phyloP scores from a whole-genome alignment of 495 filamentous ascomycete species.

The Lasiosphaeria hispida region DNA sequence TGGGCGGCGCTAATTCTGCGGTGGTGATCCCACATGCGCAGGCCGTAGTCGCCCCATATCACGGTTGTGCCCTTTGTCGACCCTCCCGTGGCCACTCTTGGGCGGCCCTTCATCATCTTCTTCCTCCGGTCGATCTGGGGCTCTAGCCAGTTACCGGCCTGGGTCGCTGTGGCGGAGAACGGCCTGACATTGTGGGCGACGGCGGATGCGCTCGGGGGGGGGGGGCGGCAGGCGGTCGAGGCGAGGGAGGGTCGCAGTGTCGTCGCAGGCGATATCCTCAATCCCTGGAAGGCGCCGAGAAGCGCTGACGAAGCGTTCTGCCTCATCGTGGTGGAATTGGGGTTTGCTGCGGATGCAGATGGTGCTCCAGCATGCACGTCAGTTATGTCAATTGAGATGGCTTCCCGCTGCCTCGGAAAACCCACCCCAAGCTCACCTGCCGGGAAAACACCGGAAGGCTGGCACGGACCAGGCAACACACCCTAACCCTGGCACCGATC shows the following conservation, averaged over 20 bases:
- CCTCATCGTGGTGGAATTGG: slow-evolving; percentile 36
- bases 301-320: slow-evolving; percentile 38
- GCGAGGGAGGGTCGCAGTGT: slow-evolving; percentile 31
- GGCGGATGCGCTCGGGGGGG: slow-evolving; percentile 11
- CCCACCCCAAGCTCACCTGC: neutral
- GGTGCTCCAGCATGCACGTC: neutral
- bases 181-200: slow-evolving; percentile 46
- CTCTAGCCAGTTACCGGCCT: slow-evolving; percentile 70
- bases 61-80: slow-evolving; percentile 90
- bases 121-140: slow-evolving; percentile 70
- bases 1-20: slow-evolving; percentile 84
- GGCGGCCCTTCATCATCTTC: slow-evolving; percentile 88
- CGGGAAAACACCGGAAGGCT: slow-evolving; percentile 3
- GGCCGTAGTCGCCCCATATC: slow-evolving; percentile 91
- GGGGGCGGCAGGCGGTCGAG: slow-evolving; percentile 19
- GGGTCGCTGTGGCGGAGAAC: slow-evolving; percentile 70
- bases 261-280: slow-evolving; percentile 38
- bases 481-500: slow-evolving; percentile 10
- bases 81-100: slow-evolving; percentile 85
- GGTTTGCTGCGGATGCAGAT: neutral
- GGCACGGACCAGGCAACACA: neutral
- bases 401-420: slow-evolving; percentile 16
- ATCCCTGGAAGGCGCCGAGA: slow-evolving; percentile 40
- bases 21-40: slow-evolving; percentile 92
- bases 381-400: neutral